Evolutionary conservation across 371 early-diverging fungal genomes (phyloP).

Genomic region (Choanephora cucurbitarum): DNA sequence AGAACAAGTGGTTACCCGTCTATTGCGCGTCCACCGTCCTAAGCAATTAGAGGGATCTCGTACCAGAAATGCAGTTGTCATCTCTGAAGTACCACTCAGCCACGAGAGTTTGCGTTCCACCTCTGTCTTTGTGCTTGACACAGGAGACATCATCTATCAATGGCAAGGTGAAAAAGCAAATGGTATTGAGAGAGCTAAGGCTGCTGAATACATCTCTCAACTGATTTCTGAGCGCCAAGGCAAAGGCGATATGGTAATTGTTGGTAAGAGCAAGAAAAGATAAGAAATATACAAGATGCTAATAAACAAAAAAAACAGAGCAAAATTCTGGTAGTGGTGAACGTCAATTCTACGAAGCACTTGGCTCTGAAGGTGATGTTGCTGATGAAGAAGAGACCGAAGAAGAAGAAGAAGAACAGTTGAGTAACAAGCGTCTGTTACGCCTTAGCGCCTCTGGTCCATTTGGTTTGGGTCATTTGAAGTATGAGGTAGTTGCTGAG

Average conservation of each 20-base stretch:
- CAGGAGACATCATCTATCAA: constrained; percentile 68
- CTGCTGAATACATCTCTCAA: constrained; percentile 67
- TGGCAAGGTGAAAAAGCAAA: constrained; percentile 73
- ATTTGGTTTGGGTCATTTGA: constrained; percentile 36
- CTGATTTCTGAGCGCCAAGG: constrained; percentile 67
- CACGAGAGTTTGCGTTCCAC: constrained; percentile 65
- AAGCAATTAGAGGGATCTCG: constrained; percentile 36
- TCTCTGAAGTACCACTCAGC: constrained; percentile 65
- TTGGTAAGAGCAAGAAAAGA: constrained; percentile 51
- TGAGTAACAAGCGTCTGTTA: constrained; percentile 51
- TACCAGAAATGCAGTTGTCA: constrained; percentile 54
- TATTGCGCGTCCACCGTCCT: constrained; percentile 71
- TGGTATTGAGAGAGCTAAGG: constrained; percentile 75
- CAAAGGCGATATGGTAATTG: constrained; percentile 62
- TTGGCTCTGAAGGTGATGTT: constrained; percentile 70
- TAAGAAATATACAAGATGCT: too few species aligned
- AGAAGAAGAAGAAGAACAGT: constrained; percentile 38
- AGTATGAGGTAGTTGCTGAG: constrained; percentile 51
- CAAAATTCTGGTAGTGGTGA: constrained; percentile 63
- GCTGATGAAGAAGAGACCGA: constrained; percentile 41
- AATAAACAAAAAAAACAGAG: constrained; percentile 47
- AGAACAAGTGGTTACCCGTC: constrained; percentile 56
- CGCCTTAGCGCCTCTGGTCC: constrained; percentile 38
- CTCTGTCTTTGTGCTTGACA: constrained; percentile 80
- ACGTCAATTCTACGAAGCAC: constrained; percentile 62